Percentiles rank a stretch among this genome's conserved stretches.
Evolutionary conservation across 129 eudicot genomes (phyloP).

Genomic region (Helianthus annuus): DNA sequence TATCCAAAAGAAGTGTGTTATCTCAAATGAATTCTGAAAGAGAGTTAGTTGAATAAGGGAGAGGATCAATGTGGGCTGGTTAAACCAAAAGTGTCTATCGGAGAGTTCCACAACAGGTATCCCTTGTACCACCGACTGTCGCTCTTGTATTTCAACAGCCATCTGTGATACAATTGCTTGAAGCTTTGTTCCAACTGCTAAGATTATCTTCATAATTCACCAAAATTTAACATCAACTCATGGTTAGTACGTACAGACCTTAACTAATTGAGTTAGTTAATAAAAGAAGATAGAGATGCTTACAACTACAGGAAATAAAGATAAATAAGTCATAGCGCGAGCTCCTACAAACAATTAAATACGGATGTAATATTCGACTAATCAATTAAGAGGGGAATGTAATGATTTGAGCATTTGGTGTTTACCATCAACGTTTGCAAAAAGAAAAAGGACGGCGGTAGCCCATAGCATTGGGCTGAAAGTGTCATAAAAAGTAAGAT

Average conservation of each 20-base stretch:
- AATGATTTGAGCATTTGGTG: not conserved
- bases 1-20: conserved; percentile 92
- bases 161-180: conserved; percentile 81
- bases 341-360: conserved; percentile 30
- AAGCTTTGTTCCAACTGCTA: conserved; percentile 93
- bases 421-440: conserved; percentile 71
- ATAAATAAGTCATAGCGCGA: conserved; percentile 37
- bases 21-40: conserved; percentile 95
- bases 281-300: conserved; percentile 3
- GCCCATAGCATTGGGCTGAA: conserved; percentile 81
- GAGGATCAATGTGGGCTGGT: conserved; percentile 62
- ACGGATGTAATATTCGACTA: no score
- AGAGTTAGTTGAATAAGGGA: conserved; percentile 84
- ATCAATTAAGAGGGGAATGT: no score
- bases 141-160: conserved; percentile 93
- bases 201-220: conserved; percentile 47
- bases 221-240: no score
- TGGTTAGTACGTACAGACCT: no score
- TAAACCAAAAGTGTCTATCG: conserved; percentile 85
- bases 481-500: not conserved
- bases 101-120: conserved; percentile 89
- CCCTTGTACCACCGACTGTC: conserved; percentile 90
- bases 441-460: conserved; percentile 69
- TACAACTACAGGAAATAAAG: conserved; percentile 37
- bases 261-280: not conserved